Percentiles rank a stretch among this genome's conserved stretches.
These are phyloP conservation scores for Xeromyces bisporus DNA, from an alignment of 495 filamentous ascomycete genomes.

Conservation along the genomic window DNA sequence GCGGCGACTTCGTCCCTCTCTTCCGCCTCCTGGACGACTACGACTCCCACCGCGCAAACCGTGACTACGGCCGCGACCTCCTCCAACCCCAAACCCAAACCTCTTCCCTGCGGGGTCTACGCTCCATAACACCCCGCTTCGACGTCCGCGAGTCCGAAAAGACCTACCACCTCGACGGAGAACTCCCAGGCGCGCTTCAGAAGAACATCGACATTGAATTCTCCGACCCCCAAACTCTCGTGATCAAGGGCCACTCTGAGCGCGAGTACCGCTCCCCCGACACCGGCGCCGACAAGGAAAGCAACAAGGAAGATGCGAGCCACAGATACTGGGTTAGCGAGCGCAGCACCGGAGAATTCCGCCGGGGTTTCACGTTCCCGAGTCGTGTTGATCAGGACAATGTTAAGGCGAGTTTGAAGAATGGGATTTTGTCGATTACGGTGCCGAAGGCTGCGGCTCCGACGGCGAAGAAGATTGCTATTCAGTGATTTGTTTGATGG, in stretches of 20 bases:
- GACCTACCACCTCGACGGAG: conserved; percentile 72
- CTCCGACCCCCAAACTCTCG: conserved; percentile 60
- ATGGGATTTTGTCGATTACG: conserved; percentile 57
- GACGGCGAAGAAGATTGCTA: conserved; percentile 36
- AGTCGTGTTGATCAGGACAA: conserved; percentile 55
- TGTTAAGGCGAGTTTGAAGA: conserved; percentile 61
- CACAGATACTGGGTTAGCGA: conserved; percentile 71
- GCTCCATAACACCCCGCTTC: conserved; percentile 53
- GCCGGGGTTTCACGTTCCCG: conserved; percentile 69
- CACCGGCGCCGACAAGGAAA: background rate
- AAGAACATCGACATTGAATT: conserved; percentile 75
- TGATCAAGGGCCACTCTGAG: conserved; percentile 49
- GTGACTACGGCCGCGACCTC: background rate
- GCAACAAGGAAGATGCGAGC: conserved; percentile 4
- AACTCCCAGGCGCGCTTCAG: conserved; percentile 70
- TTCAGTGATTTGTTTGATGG: no score
- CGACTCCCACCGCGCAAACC: conserved; percentile 21
- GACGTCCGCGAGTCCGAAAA: conserved; percentile 59
- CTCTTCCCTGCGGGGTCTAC: conserved; percentile 8
- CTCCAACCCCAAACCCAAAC: conserved; percentile 2
- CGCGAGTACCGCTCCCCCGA: conserved; percentile 33
- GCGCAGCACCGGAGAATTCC: conserved; percentile 70
- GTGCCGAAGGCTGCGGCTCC: conserved; percentile 64
- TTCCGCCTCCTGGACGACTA: conserved; percentile 33
- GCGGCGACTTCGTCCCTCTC: conserved; percentile 24